These are phyloP conservation scores for Phaffia australis DNA, from an alignment of 768 basidiomycete species.

Conservation along the genomic window DNA sequence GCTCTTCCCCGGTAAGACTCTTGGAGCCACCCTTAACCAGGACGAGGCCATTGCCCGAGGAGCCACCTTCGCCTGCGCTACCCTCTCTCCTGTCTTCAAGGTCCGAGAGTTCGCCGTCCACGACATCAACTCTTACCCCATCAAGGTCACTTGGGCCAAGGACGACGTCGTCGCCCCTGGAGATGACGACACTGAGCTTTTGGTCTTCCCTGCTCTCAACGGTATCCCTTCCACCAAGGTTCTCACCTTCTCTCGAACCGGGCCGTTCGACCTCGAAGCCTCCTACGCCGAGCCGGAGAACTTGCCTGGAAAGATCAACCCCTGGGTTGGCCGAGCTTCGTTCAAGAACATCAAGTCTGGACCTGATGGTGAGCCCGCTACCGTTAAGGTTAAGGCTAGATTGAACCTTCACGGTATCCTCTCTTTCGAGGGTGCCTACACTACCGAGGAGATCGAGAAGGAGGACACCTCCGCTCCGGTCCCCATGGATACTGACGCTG, in stretches of 20 bases:
- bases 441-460: conserved; percentile 54
- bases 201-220: conserved; percentile 80
- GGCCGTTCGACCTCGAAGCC: conserved; percentile 78
- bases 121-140: conserved; percentile 76
- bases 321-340: conserved; percentile 70
- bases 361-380: conserved; percentile 59
- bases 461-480: conserved; percentile 43
- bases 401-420: conserved; percentile 76
- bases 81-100: conserved; percentile 94
- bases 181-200: conserved; percentile 76
- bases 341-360: conserved; percentile 65
- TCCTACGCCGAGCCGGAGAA: conserved; percentile 59
- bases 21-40: conserved; percentile 89
- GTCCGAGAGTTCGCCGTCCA: conserved; percentile 86
- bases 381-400: conserved; percentile 82
- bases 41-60: conserved; percentile 95
- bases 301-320: conserved; percentile 71
- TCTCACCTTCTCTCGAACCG: conserved; percentile 84
- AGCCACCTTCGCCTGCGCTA: conserved; percentile 91
- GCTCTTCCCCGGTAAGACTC: conserved; percentile 68
- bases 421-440: conserved; percentile 75
- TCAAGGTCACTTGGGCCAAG: conserved; percentile 80
- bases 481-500: conserved; percentile 19
- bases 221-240: conserved; percentile 85
- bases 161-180: conserved; percentile 57